Conservation (phyloP, 208 protist species). For the Wallacemonas sp. region DNA sequence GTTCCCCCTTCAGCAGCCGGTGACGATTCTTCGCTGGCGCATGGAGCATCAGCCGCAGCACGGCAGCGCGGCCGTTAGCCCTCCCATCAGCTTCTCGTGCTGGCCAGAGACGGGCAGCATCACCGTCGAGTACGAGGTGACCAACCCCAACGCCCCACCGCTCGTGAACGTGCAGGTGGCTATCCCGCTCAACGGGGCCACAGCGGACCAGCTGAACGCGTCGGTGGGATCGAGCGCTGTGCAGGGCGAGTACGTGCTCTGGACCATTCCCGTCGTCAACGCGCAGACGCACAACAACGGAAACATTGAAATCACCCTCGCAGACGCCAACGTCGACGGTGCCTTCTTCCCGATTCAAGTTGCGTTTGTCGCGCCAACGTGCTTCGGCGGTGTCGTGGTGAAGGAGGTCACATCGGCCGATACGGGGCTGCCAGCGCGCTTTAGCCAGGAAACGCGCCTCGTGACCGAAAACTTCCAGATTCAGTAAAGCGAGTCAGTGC, state of each 20-base stretch:
- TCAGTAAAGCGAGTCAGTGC: slow-evolving; percentile 31
- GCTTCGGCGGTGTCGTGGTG: slow-evolving; percentile 55
- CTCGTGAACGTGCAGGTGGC: slow-evolving; percentile 54
- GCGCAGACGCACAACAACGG: slow-evolving; percentile 45
- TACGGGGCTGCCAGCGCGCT: slow-evolving; percentile 51
- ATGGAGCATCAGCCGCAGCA: slow-evolving; percentile 22
- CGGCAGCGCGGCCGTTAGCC: slow-evolving; percentile 20
- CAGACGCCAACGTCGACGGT: slow-evolving; percentile 23
- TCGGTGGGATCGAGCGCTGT: slow-evolving; percentile 47
- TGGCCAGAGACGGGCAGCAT: slow-evolving; percentile 72
- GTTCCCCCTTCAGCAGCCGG: slow-evolving; percentile 75
- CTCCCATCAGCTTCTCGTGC: slow-evolving; percentile 78
- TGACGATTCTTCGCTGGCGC: slow-evolving; percentile 81
- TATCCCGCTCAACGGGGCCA: slow-evolving; percentile 63
- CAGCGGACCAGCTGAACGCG: slow-evolving; percentile 33
- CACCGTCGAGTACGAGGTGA: slow-evolving; percentile 86
- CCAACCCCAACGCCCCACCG: slow-evolving; percentile 28
- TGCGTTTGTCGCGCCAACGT: slow-evolving; percentile 38
- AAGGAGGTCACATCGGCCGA: slow-evolving; percentile 61
- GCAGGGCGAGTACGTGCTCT: slow-evolving; percentile 40
- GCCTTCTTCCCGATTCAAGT: slow-evolving; percentile 83
- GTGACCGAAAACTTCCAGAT: slow-evolving; percentile 53
- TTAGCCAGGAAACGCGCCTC: slow-evolving; percentile 60
- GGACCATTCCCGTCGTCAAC: slow-evolving; percentile 67
- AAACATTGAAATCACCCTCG: slow-evolving; percentile 68